phyloP scores from a whole-genome alignment of 2,329 filamentous ascomycete species.

The Sporothrix pseudoabietina region DNA sequence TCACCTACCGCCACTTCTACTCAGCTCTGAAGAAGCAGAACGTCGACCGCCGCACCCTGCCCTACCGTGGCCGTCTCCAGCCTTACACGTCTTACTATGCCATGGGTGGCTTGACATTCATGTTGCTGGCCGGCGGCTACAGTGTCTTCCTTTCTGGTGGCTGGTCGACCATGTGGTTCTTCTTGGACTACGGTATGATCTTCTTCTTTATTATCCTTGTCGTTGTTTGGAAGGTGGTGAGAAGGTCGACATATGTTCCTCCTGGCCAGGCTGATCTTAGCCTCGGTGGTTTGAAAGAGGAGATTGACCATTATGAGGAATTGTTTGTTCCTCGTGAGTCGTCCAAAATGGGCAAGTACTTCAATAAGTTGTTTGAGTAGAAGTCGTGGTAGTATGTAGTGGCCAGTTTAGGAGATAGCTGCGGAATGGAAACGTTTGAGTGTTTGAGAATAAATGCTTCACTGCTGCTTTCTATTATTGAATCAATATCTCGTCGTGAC shows the following conservation, averaged over 20 bases:
- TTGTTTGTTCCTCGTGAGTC: constrained; percentile 22
- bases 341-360: constrained; percentile 19
- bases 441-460: too few species aligned
- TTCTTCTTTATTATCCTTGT: constrained; percentile 28
- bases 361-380: constrained; percentile 31
- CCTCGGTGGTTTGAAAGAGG: constrained; percentile 36
- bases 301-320: constrained; percentile 46
- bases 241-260: constrained; percentile 29
- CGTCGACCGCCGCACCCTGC: constrained; percentile 54
- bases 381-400: neutral
- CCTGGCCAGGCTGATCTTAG: constrained; percentile 35
- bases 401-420: neutral
- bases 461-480: too few species aligned
- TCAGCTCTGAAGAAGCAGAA: constrained; percentile 58
- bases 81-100: constrained; percentile 34
- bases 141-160: constrained; percentile 28
- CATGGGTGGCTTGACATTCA: constrained; percentile 33
- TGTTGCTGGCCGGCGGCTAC: constrained; percentile 31
- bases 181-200: constrained; percentile 34
- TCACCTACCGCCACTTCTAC: constrained; percentile 62
- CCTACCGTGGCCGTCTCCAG: constrained; percentile 54
- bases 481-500: too few species aligned
- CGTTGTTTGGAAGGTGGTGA: constrained; percentile 27
- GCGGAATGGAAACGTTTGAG: neutral
- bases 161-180: constrained; percentile 33